phyloP scores from a whole-genome alignment of 805 yeast genomes.

The Yueomyces sp. region DNA sequence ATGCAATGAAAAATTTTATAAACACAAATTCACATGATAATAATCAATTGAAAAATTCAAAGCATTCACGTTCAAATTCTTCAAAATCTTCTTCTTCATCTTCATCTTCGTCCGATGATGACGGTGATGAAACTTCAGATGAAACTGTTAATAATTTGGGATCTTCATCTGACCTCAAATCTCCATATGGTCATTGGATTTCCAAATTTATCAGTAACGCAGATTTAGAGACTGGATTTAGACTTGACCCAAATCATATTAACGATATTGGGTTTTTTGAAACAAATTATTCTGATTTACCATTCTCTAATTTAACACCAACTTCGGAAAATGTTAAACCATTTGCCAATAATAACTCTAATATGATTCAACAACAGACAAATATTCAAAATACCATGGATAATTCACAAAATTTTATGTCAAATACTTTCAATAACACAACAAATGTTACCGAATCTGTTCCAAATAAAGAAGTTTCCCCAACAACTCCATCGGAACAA shows the following conservation, averaged over 20 bases:
- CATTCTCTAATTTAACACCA: background rate
- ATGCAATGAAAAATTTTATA: background rate
- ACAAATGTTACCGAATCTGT: background rate
- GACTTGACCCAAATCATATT: conserved; percentile 31
- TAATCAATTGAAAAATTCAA: background rate
- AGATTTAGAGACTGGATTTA: conserved; percentile 38
- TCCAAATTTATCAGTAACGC: conserved; percentile 4
- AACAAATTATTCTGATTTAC: background rate
- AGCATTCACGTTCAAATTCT: background rate
- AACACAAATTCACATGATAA: background rate
- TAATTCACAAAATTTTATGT: background rate
- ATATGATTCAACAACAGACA: background rate
- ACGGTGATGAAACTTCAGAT: background rate
- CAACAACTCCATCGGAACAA: background rate
- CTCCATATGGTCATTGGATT: background rate
- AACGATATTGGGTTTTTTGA: conserved; percentile 44
- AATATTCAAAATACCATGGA: background rate
- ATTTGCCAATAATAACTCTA: background rate
- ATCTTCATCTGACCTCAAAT: background rate
- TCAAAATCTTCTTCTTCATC: background rate
- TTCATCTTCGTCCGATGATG: background rate
- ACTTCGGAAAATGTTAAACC: background rate
- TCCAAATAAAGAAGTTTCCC: background rate
- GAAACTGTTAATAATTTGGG: background rate
- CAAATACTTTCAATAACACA: background rate